Percentiles rank a stretch among this genome's conserved stretches.
Conservation (phyloP, 2,329 filamentous ascomycete species). For the Monilinia aucupariae region DNA sequence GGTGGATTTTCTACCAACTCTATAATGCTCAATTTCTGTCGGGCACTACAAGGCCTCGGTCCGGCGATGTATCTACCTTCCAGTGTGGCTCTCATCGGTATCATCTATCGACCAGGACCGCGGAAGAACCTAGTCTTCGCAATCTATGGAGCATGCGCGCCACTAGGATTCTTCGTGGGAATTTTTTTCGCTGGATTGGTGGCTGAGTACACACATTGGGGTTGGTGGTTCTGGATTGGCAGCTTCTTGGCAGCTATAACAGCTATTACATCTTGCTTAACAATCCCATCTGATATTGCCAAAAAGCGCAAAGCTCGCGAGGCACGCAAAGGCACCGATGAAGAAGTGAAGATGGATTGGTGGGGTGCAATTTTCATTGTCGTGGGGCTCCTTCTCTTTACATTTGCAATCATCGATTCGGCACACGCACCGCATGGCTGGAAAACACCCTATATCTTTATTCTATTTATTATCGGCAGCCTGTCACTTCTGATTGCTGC, state of each 20-base stretch:
- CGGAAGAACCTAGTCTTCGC: constrained; percentile 61
- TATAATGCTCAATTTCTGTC: constrained; percentile 66
- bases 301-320: constrained; percentile 32
- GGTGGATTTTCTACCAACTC: constrained; percentile 64
- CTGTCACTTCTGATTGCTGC: constrained; percentile 54
- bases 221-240: constrained; percentile 66
- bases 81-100: constrained; percentile 60
- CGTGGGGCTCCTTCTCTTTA: constrained; percentile 60
- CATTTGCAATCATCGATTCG: constrained; percentile 70
- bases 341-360: constrained; percentile 62
- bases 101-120: constrained; percentile 60
- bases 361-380: constrained; percentile 56
- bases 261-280: constrained; percentile 41
- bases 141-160: constrained; percentile 52
- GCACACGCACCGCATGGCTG: constrained; percentile 64
- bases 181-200: constrained; percentile 60
- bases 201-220: constrained; percentile 54
- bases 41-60: constrained; percentile 69
- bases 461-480: constrained; percentile 58
- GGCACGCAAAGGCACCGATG: constrained; percentile 1
- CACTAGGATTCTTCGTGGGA: constrained; percentile 52
- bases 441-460: constrained; percentile 66
- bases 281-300: constrained; percentile 45
- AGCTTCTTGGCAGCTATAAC: constrained; percentile 47
- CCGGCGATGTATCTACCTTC: constrained; percentile 66